These are phyloP conservation scores for Ogataea paraovalis DNA, from an alignment of 805 yeast species.

Conservation along the genomic window DNA sequence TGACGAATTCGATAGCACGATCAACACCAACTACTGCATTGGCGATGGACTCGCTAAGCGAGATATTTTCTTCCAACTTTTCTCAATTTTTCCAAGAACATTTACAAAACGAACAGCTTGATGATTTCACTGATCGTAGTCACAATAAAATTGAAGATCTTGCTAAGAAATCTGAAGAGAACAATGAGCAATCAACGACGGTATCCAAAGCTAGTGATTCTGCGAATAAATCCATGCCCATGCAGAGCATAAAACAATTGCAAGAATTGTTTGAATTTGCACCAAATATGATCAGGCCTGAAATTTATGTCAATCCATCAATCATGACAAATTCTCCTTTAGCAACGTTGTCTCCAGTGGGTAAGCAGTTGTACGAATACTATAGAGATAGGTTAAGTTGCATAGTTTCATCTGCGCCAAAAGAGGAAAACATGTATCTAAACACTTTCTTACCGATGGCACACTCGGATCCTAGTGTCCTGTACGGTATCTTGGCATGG, in stretches of 20 bases:
- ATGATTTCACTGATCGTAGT: neutral
- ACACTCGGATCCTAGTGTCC: conserved; percentile 45
- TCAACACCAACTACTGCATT: neutral
- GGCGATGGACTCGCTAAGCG: conserved; percentile 7
- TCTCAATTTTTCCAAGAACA: conserved; percentile 22
- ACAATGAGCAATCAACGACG: neutral
- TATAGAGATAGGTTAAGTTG: conserved; percentile 42
- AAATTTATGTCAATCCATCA: conserved; percentile 29
- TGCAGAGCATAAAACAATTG: conserved; percentile 6
- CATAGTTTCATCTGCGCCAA: conserved; percentile 46
- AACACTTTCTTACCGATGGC: conserved; percentile 54
- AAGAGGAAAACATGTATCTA: conserved; percentile 46
- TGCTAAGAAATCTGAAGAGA: neutral
- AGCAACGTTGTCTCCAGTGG: conserved; percentile 31
- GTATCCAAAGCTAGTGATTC: neutral
- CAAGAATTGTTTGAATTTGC: conserved; percentile 14
- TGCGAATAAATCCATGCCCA: neutral
- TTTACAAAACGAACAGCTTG: conserved; percentile 7
- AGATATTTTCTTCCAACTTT: conserved; percentile 24
- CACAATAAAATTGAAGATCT: neutral
- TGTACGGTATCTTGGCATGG: conserved; percentile 53
- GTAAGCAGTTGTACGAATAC: conserved; percentile 42
- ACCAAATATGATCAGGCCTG: conserved; percentile 8
- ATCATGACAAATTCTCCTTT: conserved; percentile 24
- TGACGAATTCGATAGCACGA: neutral